Conservation (phyloP, 768 basidiomycete species). For the Nevesoporus exiguus region DNA sequence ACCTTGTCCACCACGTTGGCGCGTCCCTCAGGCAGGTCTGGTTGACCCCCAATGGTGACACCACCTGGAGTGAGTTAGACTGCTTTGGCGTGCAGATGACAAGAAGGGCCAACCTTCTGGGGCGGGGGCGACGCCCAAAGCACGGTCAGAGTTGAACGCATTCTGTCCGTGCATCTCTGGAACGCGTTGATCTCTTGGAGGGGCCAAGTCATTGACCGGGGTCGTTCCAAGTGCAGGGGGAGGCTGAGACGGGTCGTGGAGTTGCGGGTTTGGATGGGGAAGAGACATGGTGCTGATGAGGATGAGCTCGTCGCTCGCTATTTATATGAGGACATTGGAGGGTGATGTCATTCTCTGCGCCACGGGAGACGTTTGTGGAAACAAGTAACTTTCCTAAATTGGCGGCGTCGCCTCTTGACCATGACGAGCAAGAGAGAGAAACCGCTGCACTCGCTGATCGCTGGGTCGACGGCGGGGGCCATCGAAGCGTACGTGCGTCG, state of each 20-base stretch:
- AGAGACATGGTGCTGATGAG: conserved; percentile 8
- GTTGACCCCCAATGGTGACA: conserved; percentile 26
- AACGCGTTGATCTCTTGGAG: not conserved
- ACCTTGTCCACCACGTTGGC: conserved; percentile 50
- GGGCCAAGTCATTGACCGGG: not conserved
- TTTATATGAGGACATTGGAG: conserved; percentile 9
- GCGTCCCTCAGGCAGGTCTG: conserved; percentile 32
- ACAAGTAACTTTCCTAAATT: not conserved
- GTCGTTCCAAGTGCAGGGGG: conserved; percentile 35
- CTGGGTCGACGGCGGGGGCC: conserved; percentile 89
- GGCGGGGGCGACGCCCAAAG: conserved; percentile 36
- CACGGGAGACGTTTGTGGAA: too few relatives aligned
- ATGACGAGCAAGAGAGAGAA: conserved; percentile 70
- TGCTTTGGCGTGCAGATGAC: too few relatives aligned
- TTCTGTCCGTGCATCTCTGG: conserved; percentile 11
- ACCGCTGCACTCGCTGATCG: conserved; percentile 80
- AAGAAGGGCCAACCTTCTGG: conserved; percentile 27
- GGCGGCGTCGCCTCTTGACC: not conserved
- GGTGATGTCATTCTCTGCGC: conserved; percentile 21
- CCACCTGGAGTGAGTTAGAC: conserved; percentile 17
- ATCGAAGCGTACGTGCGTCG: conserved; percentile 76
- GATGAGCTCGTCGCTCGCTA: conserved; percentile 1
- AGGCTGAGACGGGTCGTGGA: conserved; percentile 47
- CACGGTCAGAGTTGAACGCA: conserved; percentile 34
- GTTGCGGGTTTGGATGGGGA: conserved; percentile 36